phyloP scores from a whole-genome alignment of 192 early-diverging fungal species.

The Pilobolus umbonatus region DNA sequence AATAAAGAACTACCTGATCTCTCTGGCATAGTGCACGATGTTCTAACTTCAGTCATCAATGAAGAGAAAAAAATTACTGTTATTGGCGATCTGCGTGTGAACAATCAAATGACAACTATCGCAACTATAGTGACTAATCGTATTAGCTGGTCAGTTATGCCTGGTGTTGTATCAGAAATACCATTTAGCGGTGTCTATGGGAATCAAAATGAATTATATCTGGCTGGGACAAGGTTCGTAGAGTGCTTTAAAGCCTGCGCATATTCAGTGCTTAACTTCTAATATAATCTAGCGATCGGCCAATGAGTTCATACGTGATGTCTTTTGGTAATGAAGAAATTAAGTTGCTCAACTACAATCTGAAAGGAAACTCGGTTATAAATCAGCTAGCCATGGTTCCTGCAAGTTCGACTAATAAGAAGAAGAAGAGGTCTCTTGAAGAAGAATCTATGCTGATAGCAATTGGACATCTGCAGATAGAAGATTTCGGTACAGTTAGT shows the following conservation, averaged over 20 bases:
- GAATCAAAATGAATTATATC: background rate
- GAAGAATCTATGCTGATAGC: conserved; percentile 40
- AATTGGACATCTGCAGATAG: conserved; percentile 36
- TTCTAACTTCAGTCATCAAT: conserved; percentile 13
- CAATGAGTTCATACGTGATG: too few relatives aligned
- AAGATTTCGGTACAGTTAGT: conserved; percentile 31
- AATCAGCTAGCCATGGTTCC: too few relatives aligned
- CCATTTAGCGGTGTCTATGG: background rate
- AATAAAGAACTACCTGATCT: conserved; percentile 16
- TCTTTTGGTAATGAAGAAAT: too few relatives aligned
- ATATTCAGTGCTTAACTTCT: too few relatives aligned
- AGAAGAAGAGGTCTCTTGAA: too few relatives aligned
- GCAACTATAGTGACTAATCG: background rate
- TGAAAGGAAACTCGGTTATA: too few relatives aligned
- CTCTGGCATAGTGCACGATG: conserved; percentile 29
- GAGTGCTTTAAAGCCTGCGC: too few relatives aligned
- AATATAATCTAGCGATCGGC: too few relatives aligned
- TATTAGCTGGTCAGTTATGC: background rate
- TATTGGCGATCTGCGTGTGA: conserved; percentile 8
- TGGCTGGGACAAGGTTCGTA: conserved; percentile 2
- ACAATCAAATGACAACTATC: background rate
- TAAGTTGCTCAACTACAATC: too few relatives aligned
- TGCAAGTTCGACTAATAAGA: too few relatives aligned
- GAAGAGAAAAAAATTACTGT: conserved; percentile 7
- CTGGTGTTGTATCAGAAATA: background rate